Conservation (phyloP, 208 protist species). For the Histomonas meleagridis region DNA sequence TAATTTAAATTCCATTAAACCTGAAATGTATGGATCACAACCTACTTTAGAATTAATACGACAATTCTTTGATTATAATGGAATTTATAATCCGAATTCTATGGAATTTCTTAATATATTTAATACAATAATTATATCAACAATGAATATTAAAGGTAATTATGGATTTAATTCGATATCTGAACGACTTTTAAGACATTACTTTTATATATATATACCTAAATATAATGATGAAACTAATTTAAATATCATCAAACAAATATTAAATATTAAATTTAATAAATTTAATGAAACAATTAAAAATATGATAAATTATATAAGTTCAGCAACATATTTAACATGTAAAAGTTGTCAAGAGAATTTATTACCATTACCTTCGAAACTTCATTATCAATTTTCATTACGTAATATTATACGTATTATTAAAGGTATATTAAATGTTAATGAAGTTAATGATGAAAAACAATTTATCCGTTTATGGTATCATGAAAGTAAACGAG, state of each 20-base stretch:
- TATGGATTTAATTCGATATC: constrained; percentile 81
- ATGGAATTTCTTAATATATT: constrained; percentile 77
- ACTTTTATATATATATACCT: constrained; percentile 64
- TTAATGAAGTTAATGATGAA: constrained; percentile 42
- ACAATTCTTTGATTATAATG: constrained; percentile 80
- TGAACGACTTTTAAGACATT: constrained; percentile 84
- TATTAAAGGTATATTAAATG: constrained; percentile 24
- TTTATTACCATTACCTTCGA: constrained; percentile 78
- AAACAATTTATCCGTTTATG: constrained; percentile 63
- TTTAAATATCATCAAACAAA: constrained; percentile 51
- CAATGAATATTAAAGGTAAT: constrained; percentile 60
- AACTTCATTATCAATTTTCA: constrained; percentile 94
- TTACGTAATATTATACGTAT: constrained; percentile 85
- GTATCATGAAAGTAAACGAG: constrained; percentile 79
- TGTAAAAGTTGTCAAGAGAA: constrained; percentile 43
- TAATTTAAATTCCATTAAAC: constrained; percentile 85
- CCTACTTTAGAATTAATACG: constrained; percentile 87
- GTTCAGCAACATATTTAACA: constrained; percentile 50
- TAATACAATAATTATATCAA: constrained; percentile 55
- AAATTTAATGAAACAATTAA: neutral
- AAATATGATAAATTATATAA: neutral
- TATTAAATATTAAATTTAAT: constrained; percentile 44
- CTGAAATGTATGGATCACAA: constrained; percentile 82
- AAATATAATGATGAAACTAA: constrained; percentile 40
- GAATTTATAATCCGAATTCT: constrained; percentile 83